Base-by-base conservation (phyloP, 2,329 filamentous ascomycete genomes). In the Fusarium sp. region DNA sequence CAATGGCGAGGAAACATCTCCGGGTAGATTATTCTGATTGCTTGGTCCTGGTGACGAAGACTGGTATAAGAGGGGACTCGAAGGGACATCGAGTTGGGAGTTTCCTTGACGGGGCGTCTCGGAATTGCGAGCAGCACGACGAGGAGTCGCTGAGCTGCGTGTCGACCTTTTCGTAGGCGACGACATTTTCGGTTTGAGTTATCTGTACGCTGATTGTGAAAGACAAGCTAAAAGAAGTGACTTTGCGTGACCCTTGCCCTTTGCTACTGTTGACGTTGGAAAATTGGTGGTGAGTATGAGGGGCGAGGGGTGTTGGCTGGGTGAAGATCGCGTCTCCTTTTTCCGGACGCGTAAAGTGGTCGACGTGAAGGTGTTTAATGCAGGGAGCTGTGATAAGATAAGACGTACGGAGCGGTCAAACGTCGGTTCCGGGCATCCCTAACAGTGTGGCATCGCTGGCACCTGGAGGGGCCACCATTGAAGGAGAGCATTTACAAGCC, bases 61-160 rank as follows among this genome's bases (percentile, higher is more conserved):
- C 75, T 87, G 89, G 81, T 91, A 97, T 81, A 93, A 93, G 71
- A 97, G 86, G 42, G 95, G 95, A 64, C 94, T 97, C 7, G 94
- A 96, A 8, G 89, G 88, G 68, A 91, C 84, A 73, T 86, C 84
- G 26, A 85, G 85, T 26, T 81, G 74, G 37, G 83, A 82, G 54
- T 80, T 81, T 60, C 60, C 65, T 60, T 81, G 80, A 54, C 85
- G 84, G 68, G 87, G 86, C 55, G 86, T 87, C 40, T 63, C 74
- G 18, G 80, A 76, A 56, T 79, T 85, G 56, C 86, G 84, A 48
- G 76, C 73, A 53, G 81, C 81, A 55, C 80, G 80, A 64, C 82
- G 81, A 50, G 83, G 83, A 12, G 82, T 83, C 53, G 76, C 80
- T 48, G 86, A 90, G 78, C 81, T 85, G 73, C 86, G 82, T 64